Evolutionary conservation across 2,329 filamentous ascomycete species (phyloP).

Genomic region (Penicillium brevicompactum): DNA sequence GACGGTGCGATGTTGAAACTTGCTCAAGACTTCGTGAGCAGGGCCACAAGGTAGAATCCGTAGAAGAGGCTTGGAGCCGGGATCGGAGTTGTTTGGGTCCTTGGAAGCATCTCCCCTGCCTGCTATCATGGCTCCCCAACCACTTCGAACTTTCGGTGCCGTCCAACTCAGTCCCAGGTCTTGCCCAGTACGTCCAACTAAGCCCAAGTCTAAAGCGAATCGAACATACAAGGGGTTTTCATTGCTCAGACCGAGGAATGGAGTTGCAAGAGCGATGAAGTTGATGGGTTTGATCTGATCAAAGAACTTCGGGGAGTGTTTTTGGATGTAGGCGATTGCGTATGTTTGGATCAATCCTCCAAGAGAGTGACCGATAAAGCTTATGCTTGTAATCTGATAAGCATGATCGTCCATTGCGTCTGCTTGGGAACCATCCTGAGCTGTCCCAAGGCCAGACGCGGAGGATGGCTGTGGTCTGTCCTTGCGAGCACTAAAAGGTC

Average conservation of each 20-base stretch:
- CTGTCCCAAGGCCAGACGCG: slow-evolving; percentile 12
- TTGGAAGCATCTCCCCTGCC: slow-evolving; percentile 66
- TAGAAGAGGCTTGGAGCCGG: slow-evolving; percentile 83
- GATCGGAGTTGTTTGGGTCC: slow-evolving; percentile 62
- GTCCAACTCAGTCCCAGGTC: slow-evolving; percentile 95
- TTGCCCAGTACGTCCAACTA: slow-evolving; percentile 94
- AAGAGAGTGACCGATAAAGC: slow-evolving; percentile 89
- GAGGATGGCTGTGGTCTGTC: slow-evolving; percentile 36
- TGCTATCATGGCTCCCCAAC: slow-evolving; percentile 85
- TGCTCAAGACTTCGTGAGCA: slow-evolving; percentile 81
- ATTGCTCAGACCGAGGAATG: slow-evolving; percentile 89
- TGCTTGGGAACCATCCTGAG: slow-evolving; percentile 44
- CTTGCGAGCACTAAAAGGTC: slow-evolving; percentile 49
- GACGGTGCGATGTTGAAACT: slow-evolving; percentile 86
- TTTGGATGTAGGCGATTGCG: slow-evolving; percentile 93
- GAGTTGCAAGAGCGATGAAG: slow-evolving; percentile 84
- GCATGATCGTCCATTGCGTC: slow-evolving; percentile 47
- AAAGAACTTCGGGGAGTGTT: slow-evolving; percentile 91
- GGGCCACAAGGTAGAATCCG: slow-evolving; percentile 89
- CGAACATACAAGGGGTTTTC: slow-evolving; percentile 97
- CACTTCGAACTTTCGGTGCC: slow-evolving; percentile 79
- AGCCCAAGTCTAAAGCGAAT: slow-evolving; percentile 92
- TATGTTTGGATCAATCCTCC: slow-evolving; percentile 91
- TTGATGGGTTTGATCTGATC: slow-evolving; percentile 83
- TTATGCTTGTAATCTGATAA: slow-evolving; percentile 91